Percentiles rank a stretch among this genome's conserved stretches.
These are phyloP conservation scores for Apiospora saccharicola DNA, from an alignment of 2,329 filamentous ascomycete species.

Conservation along the genomic window DNA sequence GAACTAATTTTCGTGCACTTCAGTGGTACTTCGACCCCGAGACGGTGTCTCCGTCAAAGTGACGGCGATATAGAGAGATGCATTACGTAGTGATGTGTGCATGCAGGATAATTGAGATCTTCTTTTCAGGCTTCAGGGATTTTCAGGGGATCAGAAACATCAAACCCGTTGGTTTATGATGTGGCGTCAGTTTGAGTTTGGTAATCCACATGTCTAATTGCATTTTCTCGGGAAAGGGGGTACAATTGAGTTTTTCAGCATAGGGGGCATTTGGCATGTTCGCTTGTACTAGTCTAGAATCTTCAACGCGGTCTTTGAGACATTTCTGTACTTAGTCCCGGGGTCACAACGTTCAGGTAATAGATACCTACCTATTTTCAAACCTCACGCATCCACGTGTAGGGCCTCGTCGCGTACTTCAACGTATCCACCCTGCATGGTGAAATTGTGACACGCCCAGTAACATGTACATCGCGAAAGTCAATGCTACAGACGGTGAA, in stretches of 20 bases:
- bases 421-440: not conserved
- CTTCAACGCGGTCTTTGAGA: not conserved
- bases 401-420: not conserved
- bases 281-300: not conserved
- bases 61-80: slow-evolving; percentile 35
- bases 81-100: not conserved
- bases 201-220: not conserved
- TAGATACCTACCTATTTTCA: too few relatives aligned
- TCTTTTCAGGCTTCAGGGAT: not conserved
- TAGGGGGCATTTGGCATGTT: not conserved
- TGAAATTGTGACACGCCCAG: not conserved
- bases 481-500: too few relatives aligned
- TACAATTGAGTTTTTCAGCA: not conserved
- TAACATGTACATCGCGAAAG: too few relatives aligned
- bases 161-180: not conserved
- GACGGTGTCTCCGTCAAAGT: slow-evolving; percentile 50
- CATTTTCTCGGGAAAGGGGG: not conserved
- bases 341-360: not conserved
- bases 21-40: slow-evolving; percentile 51
- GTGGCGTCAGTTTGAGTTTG: not conserved
- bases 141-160: not conserved
- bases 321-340: not conserved
- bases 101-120: not conserved
- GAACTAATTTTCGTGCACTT: not conserved
- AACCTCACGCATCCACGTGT: too few relatives aligned